phyloP scores from a whole-genome alignment of 2,329 filamentous ascomycete genomes.

The Aschersonia sp. region DNA sequence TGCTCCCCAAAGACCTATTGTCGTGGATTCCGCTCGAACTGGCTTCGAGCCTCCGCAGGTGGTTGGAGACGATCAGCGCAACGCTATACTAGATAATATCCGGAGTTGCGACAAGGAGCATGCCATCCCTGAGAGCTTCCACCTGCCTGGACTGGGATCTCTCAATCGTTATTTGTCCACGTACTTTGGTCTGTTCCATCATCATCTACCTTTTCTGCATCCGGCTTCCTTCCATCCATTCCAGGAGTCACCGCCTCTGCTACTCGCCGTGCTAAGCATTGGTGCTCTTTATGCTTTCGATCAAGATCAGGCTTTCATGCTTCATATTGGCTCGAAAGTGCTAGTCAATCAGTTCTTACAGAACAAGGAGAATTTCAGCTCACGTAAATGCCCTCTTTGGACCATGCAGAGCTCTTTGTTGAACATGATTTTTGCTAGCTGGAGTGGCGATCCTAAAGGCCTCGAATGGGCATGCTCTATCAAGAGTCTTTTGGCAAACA shows the following conservation, averaged over 20 bases:
- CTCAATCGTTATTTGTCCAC: constrained; percentile 88
- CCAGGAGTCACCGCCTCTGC: constrained; percentile 63
- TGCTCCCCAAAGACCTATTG: constrained; percentile 59
- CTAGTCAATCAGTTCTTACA: constrained; percentile 93
- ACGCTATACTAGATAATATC: constrained; percentile 75
- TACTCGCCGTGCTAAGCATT: constrained; percentile 85
- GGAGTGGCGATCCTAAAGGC: constrained; percentile 95
- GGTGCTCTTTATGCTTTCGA: constrained; percentile 95
- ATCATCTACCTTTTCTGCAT: constrained; percentile 90
- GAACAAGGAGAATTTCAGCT: constrained; percentile 98
- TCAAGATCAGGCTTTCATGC: constrained; percentile 89
- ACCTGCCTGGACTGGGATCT: constrained; percentile 63
- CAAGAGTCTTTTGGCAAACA: constrained; percentile 93
- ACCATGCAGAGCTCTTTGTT: constrained; percentile 94
- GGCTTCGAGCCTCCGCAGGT: constrained; percentile 65
- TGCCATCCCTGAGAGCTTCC: constrained; percentile 77
- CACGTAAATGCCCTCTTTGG: constrained; percentile 91
- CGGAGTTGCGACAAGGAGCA: constrained; percentile 66
- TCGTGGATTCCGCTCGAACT: constrained; percentile 51
- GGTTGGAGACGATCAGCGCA: constrained; percentile 69
- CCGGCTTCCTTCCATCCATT: constrained; percentile 79
- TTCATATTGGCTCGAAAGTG: constrained; percentile 95
- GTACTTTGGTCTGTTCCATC: constrained; percentile 95
- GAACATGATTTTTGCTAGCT: constrained; percentile 98
- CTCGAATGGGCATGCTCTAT: constrained; percentile 98